phyloP scores from a whole-genome alignment of 345 rosid genomes.

The Clarkia xantiana region DNA sequence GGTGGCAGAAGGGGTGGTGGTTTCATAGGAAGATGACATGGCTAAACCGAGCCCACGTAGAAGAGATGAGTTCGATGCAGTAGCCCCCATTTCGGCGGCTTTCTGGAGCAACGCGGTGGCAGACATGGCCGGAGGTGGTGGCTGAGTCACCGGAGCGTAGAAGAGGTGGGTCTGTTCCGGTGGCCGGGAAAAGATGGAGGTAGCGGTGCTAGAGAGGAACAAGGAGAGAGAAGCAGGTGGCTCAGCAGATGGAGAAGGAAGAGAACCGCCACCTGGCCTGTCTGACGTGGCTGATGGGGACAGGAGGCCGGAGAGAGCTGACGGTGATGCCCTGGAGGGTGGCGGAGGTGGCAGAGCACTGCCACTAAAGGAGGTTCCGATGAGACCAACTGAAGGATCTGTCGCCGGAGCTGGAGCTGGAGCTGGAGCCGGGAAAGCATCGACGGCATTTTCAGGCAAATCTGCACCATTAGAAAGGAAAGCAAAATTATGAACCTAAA shows the following conservation, averaged over 20 bases:
- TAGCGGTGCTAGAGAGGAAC: slow-evolving; percentile 33
- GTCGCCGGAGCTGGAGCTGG: too few species aligned
- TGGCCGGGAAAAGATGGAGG: slow-evolving; percentile 27
- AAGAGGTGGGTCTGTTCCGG: slow-evolving; percentile 16
- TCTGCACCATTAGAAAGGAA: slow-evolving; percentile 14
- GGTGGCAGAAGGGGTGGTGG: neutral
- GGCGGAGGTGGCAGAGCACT: too few species aligned
- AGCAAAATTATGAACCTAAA: neutral
- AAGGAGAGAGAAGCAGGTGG: slow-evolving; percentile 70
- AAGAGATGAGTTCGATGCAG: slow-evolving; percentile 34
- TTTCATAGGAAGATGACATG: slow-evolving; percentile 13
- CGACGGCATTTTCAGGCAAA: slow-evolving; percentile 35
- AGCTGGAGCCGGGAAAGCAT: slow-evolving; percentile 17
- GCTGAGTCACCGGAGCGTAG: slow-evolving; percentile 21
- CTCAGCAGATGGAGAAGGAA: slow-evolving; percentile 17
- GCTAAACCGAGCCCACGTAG: slow-evolving; percentile 40
- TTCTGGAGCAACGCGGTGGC: slow-evolving; percentile 95
- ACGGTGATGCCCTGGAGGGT: slow-evolving; percentile 12
- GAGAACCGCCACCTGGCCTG: slow-evolving; percentile 3
- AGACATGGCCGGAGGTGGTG: slow-evolving; percentile 45
- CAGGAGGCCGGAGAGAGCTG: slow-evolving; percentile 18
- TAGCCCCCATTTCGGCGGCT: slow-evolving; percentile 85
- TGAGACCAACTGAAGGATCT: neutral
- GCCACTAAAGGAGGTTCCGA: too few species aligned
- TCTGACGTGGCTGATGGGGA: slow-evolving; percentile 12